Percentiles rank a stretch among this genome's conserved stretches.
Evolutionary conservation across 2,329 filamentous ascomycete genomes (phyloP).

Genomic region (Emergomyces africanus): DNA sequence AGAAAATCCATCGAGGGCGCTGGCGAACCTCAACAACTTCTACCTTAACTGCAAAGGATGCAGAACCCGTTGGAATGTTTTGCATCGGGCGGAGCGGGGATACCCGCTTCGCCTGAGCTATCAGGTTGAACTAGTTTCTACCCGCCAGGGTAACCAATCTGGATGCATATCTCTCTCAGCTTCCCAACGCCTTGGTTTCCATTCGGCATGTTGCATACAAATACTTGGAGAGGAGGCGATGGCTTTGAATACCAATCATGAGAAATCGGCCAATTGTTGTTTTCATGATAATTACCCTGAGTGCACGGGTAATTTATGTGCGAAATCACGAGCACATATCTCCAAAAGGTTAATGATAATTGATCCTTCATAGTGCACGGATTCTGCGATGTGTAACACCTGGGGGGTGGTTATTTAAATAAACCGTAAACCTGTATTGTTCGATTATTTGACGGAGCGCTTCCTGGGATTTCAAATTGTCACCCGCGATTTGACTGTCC

Average conservation of each 20-base stretch:
- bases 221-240: no score
- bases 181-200: neutral
- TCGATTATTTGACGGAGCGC: no score
- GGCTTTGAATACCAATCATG: neutral
- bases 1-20: no score
- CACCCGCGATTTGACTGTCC: no score
- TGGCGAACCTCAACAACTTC: no score
- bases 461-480: neutral
- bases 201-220: neutral
- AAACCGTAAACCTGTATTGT: no score
- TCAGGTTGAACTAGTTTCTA: neutral
- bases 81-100: neutral
- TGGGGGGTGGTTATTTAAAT: no score
- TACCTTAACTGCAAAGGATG: no score
- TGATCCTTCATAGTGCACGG: neutral
- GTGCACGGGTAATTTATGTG: neutral
- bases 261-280: neutral
- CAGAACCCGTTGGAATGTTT: neutral
- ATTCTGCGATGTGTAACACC: no score
- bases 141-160: neutral
- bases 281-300: neutral
- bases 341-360: neutral
- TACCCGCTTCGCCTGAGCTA: neutral
- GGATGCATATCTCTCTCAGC: neutral
- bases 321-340: neutral